A percentile compares a stretch with the other conserved stretches of the same genome.
Conservation (phyloP, 208 protist species). For the Tetramitus jugosus region DNA sequence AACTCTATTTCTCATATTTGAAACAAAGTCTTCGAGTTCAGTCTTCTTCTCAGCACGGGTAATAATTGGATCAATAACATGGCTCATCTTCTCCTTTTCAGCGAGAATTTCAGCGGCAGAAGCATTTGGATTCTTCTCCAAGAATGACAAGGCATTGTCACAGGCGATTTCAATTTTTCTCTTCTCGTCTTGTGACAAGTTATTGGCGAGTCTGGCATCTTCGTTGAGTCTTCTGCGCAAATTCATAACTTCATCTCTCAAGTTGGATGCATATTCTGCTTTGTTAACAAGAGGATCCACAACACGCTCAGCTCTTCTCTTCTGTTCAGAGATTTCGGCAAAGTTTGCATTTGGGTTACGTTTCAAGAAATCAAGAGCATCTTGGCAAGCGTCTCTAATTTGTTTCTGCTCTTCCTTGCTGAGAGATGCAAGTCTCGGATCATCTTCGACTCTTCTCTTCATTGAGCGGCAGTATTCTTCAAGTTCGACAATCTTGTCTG, state of each 20-base stretch:
- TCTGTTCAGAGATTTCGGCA: too few relatives aligned
- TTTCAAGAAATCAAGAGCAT: background rate
- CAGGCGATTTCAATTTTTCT: slow-evolving; percentile 64
- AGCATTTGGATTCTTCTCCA: background rate
- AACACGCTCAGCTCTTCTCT: too few relatives aligned
- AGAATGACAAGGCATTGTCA: slow-evolving; percentile 63
- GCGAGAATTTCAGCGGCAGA: background rate
- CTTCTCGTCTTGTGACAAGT: slow-evolving; percentile 64
- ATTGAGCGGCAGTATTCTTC: too few relatives aligned
- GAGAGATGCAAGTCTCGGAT: background rate
- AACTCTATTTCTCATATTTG: background rate
- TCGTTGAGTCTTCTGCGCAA: too few relatives aligned
- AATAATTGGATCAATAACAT: background rate
- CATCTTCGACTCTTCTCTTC: too few relatives aligned
- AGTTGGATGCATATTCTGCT: too few relatives aligned
- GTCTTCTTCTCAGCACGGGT: background rate
- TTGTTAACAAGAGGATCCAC: too few relatives aligned
- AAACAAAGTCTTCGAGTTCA: background rate
- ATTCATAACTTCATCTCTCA: too few relatives aligned
- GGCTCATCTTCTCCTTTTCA: background rate
- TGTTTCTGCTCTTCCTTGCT: background rate
- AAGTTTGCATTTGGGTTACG: background rate
- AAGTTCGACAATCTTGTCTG: too few relatives aligned
- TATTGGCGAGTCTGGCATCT: too few relatives aligned
- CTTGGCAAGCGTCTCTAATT: background rate